These are phyloP conservation scores for Brassica carinata DNA, from an alignment of 345 rosid genomes.

Conservation along the genomic window DNA sequence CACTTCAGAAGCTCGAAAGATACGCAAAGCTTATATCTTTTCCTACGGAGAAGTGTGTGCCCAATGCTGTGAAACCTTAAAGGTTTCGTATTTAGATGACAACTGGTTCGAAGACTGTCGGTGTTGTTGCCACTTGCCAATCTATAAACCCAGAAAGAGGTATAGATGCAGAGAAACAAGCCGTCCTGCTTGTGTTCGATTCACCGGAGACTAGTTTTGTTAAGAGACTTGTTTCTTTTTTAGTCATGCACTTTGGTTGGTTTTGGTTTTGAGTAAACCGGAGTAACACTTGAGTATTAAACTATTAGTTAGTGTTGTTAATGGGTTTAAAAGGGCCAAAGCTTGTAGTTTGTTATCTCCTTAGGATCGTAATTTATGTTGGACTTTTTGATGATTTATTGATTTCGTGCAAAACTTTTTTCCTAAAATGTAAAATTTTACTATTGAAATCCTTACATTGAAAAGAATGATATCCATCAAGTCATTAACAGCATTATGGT, in stretches of 20 bases:
- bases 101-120: constrained; percentile 8
- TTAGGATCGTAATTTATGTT: not conserved
- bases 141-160: constrained; percentile 14
- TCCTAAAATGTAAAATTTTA: not conserved
- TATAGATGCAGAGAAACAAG: constrained; percentile 1
- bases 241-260: too few relatives aligned
- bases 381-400: not conserved
- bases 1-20: constrained; percentile 1
- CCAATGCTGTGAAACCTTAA: constrained; percentile 2
- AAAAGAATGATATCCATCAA: not conserved
- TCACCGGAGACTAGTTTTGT: too few relatives aligned
- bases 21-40: constrained; percentile 1
- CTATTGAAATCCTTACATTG: too few relatives aligned
- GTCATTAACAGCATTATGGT: not conserved
- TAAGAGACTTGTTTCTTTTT: too few relatives aligned
- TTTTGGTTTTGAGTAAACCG: too few relatives aligned
- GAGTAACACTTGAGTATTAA: too few relatives aligned
- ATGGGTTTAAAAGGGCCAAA: not conserved
- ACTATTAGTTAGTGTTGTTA: not conserved
- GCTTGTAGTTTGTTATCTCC: not conserved
- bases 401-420: not conserved
- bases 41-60: not conserved
- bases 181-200: constrained; percentile 22
- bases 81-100: constrained; percentile 1
- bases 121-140: constrained; percentile 27